Percentiles rank a stretch among this genome's conserved stretches.
phyloP scores from a whole-genome alignment of 371 early-diverging fungal genomes.

The Sporodiniella umbellata region DNA sequence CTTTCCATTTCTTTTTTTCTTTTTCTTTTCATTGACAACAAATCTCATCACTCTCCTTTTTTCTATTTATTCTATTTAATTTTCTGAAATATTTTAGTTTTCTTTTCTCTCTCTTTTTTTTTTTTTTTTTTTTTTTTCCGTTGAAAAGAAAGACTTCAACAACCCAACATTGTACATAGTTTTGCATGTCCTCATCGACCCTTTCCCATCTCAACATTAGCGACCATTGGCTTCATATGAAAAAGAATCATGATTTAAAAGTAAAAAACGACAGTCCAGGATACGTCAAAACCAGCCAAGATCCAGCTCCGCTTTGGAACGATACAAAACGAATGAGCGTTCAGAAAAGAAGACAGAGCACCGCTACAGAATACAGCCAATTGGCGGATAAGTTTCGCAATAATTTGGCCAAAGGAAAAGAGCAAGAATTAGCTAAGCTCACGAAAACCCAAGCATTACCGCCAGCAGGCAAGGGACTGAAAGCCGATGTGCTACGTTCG shows the following conservation, averaged over 20 bases:
- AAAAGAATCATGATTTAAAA: constrained; percentile 22
- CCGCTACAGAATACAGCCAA: constrained; percentile 15
- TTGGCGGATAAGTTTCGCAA: constrained; percentile 35
- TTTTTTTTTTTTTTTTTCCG: neutral
- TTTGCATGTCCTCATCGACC: constrained; percentile 44
- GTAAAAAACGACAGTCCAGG: constrained; percentile 3
- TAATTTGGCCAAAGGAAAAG: constrained; percentile 28
- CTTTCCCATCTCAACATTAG: constrained; percentile 31
- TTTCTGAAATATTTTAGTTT: neutral
- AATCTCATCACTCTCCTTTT: neutral
- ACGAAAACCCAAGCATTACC: neutral
- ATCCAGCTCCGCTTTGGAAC: constrained; percentile 2
- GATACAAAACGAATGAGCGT: neutral
- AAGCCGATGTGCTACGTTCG: too few relatives aligned
- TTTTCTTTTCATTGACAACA: neutral
- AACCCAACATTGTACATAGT: neutral
- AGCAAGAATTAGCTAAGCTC: neutral
- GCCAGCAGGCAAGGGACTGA: too few relatives aligned
- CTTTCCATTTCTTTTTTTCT: neutral
- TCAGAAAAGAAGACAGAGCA: neutral
- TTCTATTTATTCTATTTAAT: neutral
- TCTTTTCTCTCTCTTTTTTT: neutral
- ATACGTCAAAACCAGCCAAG: too few relatives aligned
- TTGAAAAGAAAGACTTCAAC: neutral
- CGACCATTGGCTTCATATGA: constrained; percentile 44